Conservation (phyloP, 2,329 filamentous ascomycete genomes). For the Hypoxylon sp. region DNA sequence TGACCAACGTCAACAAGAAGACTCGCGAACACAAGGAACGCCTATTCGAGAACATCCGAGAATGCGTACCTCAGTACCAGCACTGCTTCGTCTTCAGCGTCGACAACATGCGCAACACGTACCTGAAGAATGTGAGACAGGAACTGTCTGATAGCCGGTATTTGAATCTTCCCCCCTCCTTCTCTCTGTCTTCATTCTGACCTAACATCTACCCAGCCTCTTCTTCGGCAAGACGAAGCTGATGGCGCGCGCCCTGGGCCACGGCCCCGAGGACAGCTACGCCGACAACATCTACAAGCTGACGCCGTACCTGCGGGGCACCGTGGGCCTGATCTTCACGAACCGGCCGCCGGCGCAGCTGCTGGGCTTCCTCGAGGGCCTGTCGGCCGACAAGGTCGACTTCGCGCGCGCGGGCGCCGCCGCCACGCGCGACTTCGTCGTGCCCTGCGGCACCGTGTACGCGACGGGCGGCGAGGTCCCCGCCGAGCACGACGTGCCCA, state of each 20-base stretch:
- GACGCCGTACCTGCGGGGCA: slow-evolving; percentile 74
- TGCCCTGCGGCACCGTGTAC: slow-evolving; percentile 85
- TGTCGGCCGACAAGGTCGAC: slow-evolving; percentile 72
- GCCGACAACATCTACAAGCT: slow-evolving; percentile 79
- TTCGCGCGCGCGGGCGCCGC: slow-evolving; percentile 87
- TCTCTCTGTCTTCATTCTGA: slow-evolving; percentile 40
- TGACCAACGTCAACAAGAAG: slow-evolving; percentile 93
- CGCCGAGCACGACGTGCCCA: slow-evolving; percentile 80
- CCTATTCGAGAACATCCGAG: slow-evolving; percentile 87
- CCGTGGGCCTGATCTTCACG: slow-evolving; percentile 90
- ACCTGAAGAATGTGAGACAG: slow-evolving; percentile 87
- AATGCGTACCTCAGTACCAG: slow-evolving; percentile 83
- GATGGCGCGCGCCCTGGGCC: slow-evolving; percentile 93
- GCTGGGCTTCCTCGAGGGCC: slow-evolving; percentile 73
- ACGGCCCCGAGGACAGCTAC: slow-evolving; percentile 77
- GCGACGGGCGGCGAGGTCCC: slow-evolving; percentile 81
- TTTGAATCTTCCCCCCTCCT: slow-evolving; percentile 39
- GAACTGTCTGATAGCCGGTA: slow-evolving; percentile 87
- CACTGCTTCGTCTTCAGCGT: slow-evolving; percentile 93
- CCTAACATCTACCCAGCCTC: slow-evolving; percentile 63
- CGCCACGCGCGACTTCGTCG: slow-evolving; percentile 76
- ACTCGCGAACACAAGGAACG: slow-evolving; percentile 88
- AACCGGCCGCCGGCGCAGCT: slow-evolving; percentile 75
- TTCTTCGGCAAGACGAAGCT: slow-evolving; percentile 99
- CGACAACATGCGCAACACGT: slow-evolving; percentile 98